A percentile compares a stretch with the other conserved stretches of the same genome.
These are phyloP conservation scores for Fusarium luffae DNA, from an alignment of 2,329 filamentous ascomycete species.

Conservation along the genomic window DNA sequence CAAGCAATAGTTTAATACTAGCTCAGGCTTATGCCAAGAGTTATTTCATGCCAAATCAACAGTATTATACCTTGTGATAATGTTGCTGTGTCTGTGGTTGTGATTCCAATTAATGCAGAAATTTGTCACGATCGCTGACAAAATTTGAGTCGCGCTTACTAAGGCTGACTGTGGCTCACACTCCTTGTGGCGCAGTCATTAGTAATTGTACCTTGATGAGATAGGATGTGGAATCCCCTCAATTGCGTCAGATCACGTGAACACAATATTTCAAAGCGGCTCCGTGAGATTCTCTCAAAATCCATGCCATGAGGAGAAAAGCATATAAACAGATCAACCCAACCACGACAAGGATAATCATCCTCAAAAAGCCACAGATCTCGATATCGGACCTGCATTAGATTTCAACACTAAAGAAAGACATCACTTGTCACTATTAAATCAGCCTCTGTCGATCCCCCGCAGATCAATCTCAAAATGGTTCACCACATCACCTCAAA, in stretches of 20 bases:
- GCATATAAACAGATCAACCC: slow-evolving; percentile 19
- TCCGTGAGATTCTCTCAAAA: slow-evolving; percentile 35
- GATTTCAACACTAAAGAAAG: background rate
- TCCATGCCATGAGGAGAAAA: slow-evolving; percentile 27
- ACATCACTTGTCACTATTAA: background rate
- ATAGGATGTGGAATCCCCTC: slow-evolving; percentile 7
- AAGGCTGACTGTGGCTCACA: slow-evolving; percentile 12
- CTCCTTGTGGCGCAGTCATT: background rate
- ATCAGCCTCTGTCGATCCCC: background rate
- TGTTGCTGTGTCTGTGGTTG: background rate
- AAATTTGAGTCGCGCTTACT: background rate
- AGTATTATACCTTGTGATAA: background rate
- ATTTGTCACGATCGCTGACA: background rate
- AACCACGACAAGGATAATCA: background rate
- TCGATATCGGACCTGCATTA: background rate
- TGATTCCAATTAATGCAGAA: background rate
- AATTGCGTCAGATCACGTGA: slow-evolving; percentile 42
- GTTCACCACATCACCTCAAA: slow-evolving; percentile 48
- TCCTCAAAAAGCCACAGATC: background rate
- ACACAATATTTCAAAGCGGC: slow-evolving; percentile 35
- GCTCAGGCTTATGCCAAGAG: background rate
- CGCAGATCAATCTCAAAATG: slow-evolving; percentile 29
- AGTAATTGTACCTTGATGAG: background rate
- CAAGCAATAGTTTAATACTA: background rate
- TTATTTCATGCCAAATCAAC: background rate